Conservation (phyloP, 2,329 filamentous ascomycete genomes). For the Aspergillus sp. region DNA sequence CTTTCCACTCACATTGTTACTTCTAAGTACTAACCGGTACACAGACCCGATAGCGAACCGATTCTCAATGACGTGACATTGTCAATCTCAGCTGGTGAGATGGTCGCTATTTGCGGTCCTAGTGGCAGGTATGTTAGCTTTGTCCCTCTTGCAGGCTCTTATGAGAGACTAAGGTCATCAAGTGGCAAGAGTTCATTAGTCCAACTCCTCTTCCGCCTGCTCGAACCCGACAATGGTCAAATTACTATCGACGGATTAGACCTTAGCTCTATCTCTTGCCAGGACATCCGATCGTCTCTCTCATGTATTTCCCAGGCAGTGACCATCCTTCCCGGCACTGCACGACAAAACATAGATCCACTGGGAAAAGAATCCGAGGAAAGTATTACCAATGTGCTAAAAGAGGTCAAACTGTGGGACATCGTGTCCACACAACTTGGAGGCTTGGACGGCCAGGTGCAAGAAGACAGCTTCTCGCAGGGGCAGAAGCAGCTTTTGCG, state of each 20-base stretch:
- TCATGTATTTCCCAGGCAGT: not conserved
- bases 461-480: slow-evolving; percentile 3
- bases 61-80: slow-evolving; percentile 21
- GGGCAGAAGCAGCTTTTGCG: slow-evolving; percentile 2
- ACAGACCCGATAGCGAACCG: slow-evolving; percentile 13
- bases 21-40: not conserved
- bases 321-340: not conserved
- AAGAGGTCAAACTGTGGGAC: slow-evolving; percentile 8
- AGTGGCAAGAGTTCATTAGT: slow-evolving; percentile 1
- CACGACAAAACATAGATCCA: slow-evolving; percentile 2
- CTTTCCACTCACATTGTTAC: not conserved
- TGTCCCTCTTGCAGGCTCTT: not conserved
- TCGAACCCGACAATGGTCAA: not conserved
- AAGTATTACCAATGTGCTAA: not conserved
- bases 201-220: not conserved
- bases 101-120: slow-evolving; percentile 32
- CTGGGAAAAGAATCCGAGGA: not conserved
- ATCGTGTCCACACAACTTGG: slow-evolving; percentile 2
- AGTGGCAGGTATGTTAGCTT: slow-evolving; percentile 6
- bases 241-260: not conserved
- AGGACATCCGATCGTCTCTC: not conserved
- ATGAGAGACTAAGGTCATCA: not conserved
- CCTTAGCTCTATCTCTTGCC: not conserved
- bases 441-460: not conserved
- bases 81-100: slow-evolving; percentile 26